Base-by-base conservation (phyloP, 163 green algal genomes). In the Scenedesmus sp. region DNA sequence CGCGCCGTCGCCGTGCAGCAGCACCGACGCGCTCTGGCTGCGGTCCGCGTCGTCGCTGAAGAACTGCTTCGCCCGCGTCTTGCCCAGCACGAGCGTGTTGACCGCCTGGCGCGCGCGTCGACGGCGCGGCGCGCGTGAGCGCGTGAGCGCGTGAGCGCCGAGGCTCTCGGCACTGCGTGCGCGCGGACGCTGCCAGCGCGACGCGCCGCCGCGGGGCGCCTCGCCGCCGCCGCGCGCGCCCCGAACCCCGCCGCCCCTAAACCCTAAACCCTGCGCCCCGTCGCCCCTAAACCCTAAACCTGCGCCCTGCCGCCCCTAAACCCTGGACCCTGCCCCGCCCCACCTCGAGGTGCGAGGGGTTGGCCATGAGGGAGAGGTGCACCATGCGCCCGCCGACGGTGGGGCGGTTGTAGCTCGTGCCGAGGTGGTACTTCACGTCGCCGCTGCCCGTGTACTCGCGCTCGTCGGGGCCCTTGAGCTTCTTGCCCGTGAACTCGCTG, bases 361-460 rank as follows among this genome's bases (percentile, higher is more conserved):
- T 99, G 62, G 96, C 96, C 71, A 99, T 81, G 47, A 99, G 90
- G 0, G 90, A 97, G 54, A 99, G 84, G 83, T 99, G 93, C 65
- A 99, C 91, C 70, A 87, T 90, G 84, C 95, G 95, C 69, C 96
- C 96, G 44, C 82, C 87, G 26, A 90, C 70, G 28, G 96, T 99
- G 33, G 96, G 96, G 11, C 96, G 36, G 88, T 98, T 93, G 86
- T 97, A 99, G 18, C 88, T 96, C 24, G 96, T 99, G 34, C 96
- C 96, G 70, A 99, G 88, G 82, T 99, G 96, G 87, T 99, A 99
- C 90, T 99, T 99, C 22, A 99, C 96, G 77, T 99, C 96, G 29
- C 71, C 95, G 22, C 89, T 91, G 60, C 95, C 94, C 28, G 69
- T 67, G 36, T 77, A 77, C 50, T 67, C 69, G 36, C 54, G 22